phyloP scores from a whole-genome alignment of 164 flowering plant species.

The Piper longum region DNA sequence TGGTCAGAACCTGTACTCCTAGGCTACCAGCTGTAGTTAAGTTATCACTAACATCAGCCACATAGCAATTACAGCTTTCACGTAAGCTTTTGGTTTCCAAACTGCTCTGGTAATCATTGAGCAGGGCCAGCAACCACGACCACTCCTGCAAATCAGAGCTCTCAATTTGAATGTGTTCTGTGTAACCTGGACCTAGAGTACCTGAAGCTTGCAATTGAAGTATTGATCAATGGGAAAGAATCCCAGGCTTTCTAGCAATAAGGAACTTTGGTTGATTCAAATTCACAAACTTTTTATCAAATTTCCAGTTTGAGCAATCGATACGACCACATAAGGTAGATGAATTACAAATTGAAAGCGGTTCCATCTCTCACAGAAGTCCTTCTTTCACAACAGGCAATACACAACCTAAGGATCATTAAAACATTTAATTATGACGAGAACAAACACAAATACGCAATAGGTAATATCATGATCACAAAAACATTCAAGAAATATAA shows the following conservation, averaged over 20 bases:
- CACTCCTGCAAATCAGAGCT: slow-evolving; percentile 5
- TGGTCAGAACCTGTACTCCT: slow-evolving; percentile 20
- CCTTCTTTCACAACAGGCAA: background rate
- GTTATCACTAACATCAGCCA: slow-evolving; percentile 33
- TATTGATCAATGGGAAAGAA: slow-evolving; percentile 9
- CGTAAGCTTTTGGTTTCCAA: slow-evolving; percentile 14
- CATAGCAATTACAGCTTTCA: slow-evolving; percentile 28
- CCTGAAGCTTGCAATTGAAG: slow-evolving; percentile 6
- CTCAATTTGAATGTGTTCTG: slow-evolving; percentile 1
- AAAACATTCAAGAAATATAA: too few relatives aligned
- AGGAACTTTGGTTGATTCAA: slow-evolving; percentile 12
- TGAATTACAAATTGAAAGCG: slow-evolving; percentile 19
- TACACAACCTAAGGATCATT: too few relatives aligned
- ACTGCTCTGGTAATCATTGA: slow-evolving; percentile 9
- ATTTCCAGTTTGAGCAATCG: slow-evolving; percentile 14
- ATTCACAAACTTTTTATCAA: slow-evolving; percentile 14
- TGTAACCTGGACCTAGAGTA: slow-evolving; percentile 1
- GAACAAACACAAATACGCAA: too few relatives aligned
- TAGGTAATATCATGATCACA: too few relatives aligned
- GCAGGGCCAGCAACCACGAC: slow-evolving; percentile 9
- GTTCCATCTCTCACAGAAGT: slow-evolving; percentile 21
- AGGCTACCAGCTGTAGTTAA: slow-evolving; percentile 15
- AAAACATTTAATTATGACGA: too few relatives aligned
- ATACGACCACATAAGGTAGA: slow-evolving; percentile 14
- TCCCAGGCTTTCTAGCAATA: slow-evolving; percentile 10